Evolutionary conservation across 2,329 filamentous ascomycete genomes (phyloP).

Genomic region (Plectosphaerella sp.): DNA sequence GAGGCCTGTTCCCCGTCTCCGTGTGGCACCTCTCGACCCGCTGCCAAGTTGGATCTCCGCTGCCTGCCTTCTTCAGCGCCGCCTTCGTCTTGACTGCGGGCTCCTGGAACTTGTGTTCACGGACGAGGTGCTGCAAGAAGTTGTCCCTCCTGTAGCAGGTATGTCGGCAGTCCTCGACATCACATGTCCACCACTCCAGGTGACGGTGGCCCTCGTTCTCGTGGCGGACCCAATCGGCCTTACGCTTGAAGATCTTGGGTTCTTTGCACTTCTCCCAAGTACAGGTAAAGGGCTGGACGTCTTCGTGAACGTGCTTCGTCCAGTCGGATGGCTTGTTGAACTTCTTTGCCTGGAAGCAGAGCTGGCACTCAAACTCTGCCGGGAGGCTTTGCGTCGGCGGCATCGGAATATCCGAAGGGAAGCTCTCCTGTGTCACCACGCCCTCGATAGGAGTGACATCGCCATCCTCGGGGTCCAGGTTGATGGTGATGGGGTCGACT

Average conservation of each 20-base stretch:
- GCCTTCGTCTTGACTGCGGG: constrained; percentile 75
- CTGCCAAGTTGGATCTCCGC: constrained; percentile 64
- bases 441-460: constrained; percentile 67
- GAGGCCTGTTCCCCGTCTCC: constrained; percentile 60
- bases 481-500: constrained; percentile 49
- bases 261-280: constrained; percentile 81
- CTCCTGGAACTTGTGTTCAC: constrained; percentile 83
- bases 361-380: constrained; percentile 82
- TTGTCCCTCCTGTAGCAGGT: constrained; percentile 86
- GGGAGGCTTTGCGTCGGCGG: constrained; percentile 74
- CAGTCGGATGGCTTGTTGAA: constrained; percentile 91
- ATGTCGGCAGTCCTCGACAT: constrained; percentile 75
- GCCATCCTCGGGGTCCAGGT: constrained; percentile 45
- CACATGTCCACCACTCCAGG: constrained; percentile 86
- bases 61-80: constrained; percentile 55
- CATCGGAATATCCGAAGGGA: constrained; percentile 75
- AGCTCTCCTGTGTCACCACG: constrained; percentile 65
- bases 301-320: constrained; percentile 95
- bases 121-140: constrained; percentile 86
- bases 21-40: constrained; percentile 74
- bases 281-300: constrained; percentile 89
- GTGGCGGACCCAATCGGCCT: constrained; percentile 93
- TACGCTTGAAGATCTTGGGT: constrained; percentile 88
- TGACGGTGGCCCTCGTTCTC: constrained; percentile 90
- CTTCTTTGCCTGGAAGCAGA: constrained; percentile 82